Base-by-base conservation (phyloP, 1,284 basidiomycete species). In the Caloboletus firmus region DNA sequence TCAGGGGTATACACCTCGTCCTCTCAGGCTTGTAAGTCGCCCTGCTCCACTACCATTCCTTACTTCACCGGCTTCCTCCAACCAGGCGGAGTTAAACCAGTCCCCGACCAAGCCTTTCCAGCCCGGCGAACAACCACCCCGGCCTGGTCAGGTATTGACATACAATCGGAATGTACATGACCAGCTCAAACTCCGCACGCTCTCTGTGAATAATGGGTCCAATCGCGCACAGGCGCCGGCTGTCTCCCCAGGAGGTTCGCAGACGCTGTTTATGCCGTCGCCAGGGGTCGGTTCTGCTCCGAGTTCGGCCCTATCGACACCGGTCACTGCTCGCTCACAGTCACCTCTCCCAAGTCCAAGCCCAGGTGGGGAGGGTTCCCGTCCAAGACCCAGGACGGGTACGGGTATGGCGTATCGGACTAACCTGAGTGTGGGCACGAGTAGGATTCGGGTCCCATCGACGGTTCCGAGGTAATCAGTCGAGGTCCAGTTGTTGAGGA, bases 391-490 rank as follows among this genome's bases (percentile, higher is more conserved):
- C 15, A 69, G 85, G 35, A 87, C 81, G 15, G 85, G 86, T 7
- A 85, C 85, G 10, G 86, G 85, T 34, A 87, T 88, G 86, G 72
- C 75, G 41, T 87, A 87, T 61, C 75, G 79, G 49, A 78, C 71
- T 39, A 71, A 63, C 35, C 30, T 68, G 42, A 65, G 46, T 22
- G 52, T 59, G 28, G 49, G 40, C 15, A 18, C 62, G 13, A 62
- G 59, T 12, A 67, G 61, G 49, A 64, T 62, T 18, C 61, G 67
- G 28, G 43, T 46, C 22, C 62, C 64, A 5, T 67, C 66, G 4
- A 52, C 55, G n/a, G 50, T 62, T 24, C 20, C 50, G 26, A 55
- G 60, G 45, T 65, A 68, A 51, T 34, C 24, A 1, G 44, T 30
- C 20, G 26, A 22, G 51, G 36, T 45, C 34, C 13, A 24, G 34